Conservation (phyloP, 352 stramenopile species). For the Phytophthora brassicae region DNA sequence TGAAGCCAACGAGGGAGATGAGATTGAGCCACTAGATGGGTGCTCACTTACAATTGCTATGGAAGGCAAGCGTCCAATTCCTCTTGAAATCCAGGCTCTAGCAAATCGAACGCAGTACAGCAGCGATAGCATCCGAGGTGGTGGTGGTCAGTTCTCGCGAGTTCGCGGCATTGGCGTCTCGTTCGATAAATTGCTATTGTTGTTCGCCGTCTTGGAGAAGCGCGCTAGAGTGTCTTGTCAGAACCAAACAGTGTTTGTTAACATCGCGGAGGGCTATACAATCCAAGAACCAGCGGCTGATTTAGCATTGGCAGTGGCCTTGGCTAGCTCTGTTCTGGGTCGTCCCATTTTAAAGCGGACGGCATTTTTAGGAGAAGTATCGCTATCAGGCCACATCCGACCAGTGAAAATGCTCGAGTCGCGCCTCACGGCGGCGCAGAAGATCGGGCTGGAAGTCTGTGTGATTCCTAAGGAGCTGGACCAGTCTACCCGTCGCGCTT, state of each 20-base stretch:
- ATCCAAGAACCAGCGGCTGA: slow-evolving; percentile 84
- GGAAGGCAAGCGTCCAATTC: slow-evolving; percentile 93
- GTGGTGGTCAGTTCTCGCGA: slow-evolving; percentile 41
- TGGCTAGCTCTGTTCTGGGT: slow-evolving; percentile 68
- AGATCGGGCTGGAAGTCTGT: slow-evolving; percentile 76
- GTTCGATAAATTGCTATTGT: slow-evolving; percentile 90
- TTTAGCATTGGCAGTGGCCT: slow-evolving; percentile 68
- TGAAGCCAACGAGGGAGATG: slow-evolving; percentile 27
- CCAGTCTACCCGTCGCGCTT: slow-evolving; percentile 39
- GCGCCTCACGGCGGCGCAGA: slow-evolving; percentile 71
- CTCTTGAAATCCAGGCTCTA: slow-evolving; percentile 94
- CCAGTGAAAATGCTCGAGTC: slow-evolving; percentile 85
- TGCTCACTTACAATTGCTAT: slow-evolving; percentile 91
- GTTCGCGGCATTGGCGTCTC: slow-evolving; percentile 79
- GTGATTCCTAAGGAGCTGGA: slow-evolving; percentile 68
- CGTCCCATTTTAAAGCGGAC: slow-evolving; percentile 55
- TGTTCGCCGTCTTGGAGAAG: slow-evolving; percentile 97
- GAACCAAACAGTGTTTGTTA: slow-evolving; percentile 85
- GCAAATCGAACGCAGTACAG: slow-evolving; percentile 68
- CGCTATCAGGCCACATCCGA: slow-evolving; percentile 77
- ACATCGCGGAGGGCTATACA: slow-evolving; percentile 81
- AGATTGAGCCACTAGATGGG: slow-evolving; percentile 56
- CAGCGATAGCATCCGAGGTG: slow-evolving; percentile 24
- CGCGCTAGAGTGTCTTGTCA: slow-evolving; percentile 73
- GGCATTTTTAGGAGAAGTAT: slow-evolving; percentile 79